A percentile compares a stretch with the other conserved stretches of the same genome.
These are phyloP conservation scores for Graphilbum fragrans DNA, from an alignment of 2,329 filamentous ascomycete species.

Conservation along the genomic window DNA sequence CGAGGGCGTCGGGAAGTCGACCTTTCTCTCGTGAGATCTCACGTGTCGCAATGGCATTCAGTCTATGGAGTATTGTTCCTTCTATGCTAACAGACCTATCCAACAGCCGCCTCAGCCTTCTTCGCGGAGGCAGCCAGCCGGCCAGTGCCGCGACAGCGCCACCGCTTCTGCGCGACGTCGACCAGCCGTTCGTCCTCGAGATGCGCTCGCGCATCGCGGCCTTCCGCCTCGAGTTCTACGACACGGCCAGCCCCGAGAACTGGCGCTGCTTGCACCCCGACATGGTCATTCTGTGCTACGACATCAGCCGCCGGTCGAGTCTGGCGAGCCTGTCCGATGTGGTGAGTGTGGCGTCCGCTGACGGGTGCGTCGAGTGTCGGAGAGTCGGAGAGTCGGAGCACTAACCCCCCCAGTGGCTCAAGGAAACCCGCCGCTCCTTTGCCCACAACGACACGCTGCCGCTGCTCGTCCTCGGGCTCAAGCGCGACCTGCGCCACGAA, in stretches of 20 bases:
- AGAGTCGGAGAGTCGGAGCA: background rate
- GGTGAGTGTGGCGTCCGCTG: constrained; percentile 26
- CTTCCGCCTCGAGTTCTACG: constrained; percentile 46
- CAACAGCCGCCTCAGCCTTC: constrained; percentile 38
- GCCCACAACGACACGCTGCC: constrained; percentile 34
- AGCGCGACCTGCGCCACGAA: constrained; percentile 46
- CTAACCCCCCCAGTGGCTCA: constrained; percentile 37
- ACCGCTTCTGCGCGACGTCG: constrained; percentile 40
- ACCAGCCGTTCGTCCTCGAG: constrained; percentile 50
- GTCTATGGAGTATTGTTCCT: constrained; percentile 1
- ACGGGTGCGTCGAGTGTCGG: background rate
- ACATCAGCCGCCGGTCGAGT: constrained; percentile 45
- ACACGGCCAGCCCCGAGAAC: constrained; percentile 44
- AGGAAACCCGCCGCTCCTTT: constrained; percentile 38
- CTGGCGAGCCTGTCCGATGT: constrained; percentile 45
- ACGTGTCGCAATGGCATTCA: constrained; percentile 2
- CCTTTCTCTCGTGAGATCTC: constrained; percentile 44
- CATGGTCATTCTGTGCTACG: constrained; percentile 47
- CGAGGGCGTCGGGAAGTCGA: constrained; percentile 46
- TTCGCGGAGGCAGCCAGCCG: constrained; percentile 14
- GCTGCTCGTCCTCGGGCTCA: constrained; percentile 45
- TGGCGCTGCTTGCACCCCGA: constrained; percentile 48
- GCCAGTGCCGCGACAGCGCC: constrained; percentile 28
- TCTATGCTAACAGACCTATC: background rate
- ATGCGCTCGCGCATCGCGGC: constrained; percentile 30